Conservation (phyloP, 257 asterid genomes). For the Nicotiana tomentosiformis region DNA sequence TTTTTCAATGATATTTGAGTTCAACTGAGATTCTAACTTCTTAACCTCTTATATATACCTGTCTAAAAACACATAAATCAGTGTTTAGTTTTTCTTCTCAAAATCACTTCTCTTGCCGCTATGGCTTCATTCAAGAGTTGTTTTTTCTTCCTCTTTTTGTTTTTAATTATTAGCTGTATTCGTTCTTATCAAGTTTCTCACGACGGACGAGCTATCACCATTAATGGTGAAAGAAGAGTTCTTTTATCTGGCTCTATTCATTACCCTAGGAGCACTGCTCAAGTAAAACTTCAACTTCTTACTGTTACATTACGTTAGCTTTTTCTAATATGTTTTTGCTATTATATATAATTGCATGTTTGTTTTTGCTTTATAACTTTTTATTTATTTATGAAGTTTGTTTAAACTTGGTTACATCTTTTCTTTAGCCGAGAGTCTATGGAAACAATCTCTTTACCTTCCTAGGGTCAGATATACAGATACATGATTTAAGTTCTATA, state of each 20-base stretch:
- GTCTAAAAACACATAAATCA: not conserved
- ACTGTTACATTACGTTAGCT: too few species aligned
- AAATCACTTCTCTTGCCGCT: not conserved
- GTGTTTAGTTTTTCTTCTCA: not conserved
- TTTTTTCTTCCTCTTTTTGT: not conserved
- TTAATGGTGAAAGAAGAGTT: slow-evolving; percentile 47
- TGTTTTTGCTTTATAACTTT: not conserved
- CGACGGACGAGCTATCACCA: slow-evolving; percentile 57
- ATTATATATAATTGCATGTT: not conserved
- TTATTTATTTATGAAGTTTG: not conserved
- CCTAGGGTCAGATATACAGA: too few species aligned
- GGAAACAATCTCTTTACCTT: too few species aligned
- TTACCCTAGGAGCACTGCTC: slow-evolving; percentile 67
- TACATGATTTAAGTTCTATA: too few species aligned
- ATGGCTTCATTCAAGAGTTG: not conserved
- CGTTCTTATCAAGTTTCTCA: slow-evolving; percentile 32
- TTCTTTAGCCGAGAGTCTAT: too few species aligned
- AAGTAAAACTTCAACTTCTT: slow-evolving; percentile 15
- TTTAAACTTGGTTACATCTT: not conserved
- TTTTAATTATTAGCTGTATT: not conserved
- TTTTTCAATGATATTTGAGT: not conserved
- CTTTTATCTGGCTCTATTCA: slow-evolving; percentile 69
- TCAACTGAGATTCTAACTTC: not conserved
- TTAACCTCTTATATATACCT: not conserved
- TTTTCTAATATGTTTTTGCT: too few species aligned